A percentile compares a stretch with the other conserved stretches of the same genome.
Conservation (phyloP, 2,329 filamentous ascomycete genomes). For the Aspergillus pseudoglaucus region DNA sequence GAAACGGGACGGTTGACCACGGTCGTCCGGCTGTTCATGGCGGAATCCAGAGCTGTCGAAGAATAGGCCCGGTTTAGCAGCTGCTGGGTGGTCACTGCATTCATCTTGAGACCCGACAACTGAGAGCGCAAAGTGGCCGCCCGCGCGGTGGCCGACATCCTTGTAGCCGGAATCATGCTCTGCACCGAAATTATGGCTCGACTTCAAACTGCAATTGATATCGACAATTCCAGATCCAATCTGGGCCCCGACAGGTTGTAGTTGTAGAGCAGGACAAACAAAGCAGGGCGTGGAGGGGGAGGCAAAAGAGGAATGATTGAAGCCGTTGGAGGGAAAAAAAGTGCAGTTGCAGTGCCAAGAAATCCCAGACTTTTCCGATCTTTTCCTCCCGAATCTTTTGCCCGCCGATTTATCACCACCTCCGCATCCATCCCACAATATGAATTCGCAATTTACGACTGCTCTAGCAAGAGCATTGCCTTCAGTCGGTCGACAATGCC, state of each 20-base stretch:
- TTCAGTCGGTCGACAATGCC: slow-evolving; percentile 23
- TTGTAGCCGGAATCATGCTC: slow-evolving; percentile 36
- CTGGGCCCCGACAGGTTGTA: slow-evolving; percentile 12
- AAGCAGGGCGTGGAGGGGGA: slow-evolving; percentile 13
- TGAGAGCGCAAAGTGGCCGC: slow-evolving; percentile 32
- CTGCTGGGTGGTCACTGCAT: slow-evolving; percentile 24
- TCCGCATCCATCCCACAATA: slow-evolving; percentile 11
- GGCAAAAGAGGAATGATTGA: slow-evolving; percentile 19
- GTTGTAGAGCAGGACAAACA: neutral
- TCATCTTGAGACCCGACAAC: slow-evolving; percentile 24
- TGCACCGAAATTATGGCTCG: slow-evolving; percentile 4
- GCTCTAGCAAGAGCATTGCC: slow-evolving; percentile 26
- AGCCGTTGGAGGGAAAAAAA: slow-evolving; percentile 28
- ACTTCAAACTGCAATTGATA: neutral
- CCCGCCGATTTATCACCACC: neutral
- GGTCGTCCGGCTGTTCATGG: slow-evolving; percentile 17
- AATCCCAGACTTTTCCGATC: slow-evolving; percentile 28
- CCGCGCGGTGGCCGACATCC: slow-evolving; percentile 32
- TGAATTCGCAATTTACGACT: slow-evolving; percentile 28
- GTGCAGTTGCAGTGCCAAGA: slow-evolving; percentile 29
- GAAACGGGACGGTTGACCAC: slow-evolving; percentile 20
- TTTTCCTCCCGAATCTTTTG: slow-evolving; percentile 9
- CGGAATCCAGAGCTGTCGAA: slow-evolving; percentile 21
- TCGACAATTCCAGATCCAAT: slow-evolving; percentile 2
- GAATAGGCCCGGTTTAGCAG: slow-evolving; percentile 28